Evolutionary conservation across 352 stramenopile genomes (phyloP), one percentile per base, ranked within the genome.

Genomic region (Plasmopara muralis): DNA sequence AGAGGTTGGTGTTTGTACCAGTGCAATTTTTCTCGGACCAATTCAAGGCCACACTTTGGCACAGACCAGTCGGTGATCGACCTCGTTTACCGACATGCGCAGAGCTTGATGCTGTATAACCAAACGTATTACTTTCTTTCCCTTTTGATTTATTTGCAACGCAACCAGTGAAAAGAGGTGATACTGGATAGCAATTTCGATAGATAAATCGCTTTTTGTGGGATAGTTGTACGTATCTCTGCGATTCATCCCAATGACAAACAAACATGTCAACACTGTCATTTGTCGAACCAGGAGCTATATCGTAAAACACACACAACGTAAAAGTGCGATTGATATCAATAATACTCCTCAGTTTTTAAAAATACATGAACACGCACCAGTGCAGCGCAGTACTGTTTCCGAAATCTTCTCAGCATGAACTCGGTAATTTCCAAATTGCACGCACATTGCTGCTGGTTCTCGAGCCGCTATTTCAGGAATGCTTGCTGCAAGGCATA

Each of bases 351-450:
- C 37, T 18, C 6, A 41, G 37, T 10, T 10, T 43, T 16, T 12
- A 35, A 35, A 38, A 35, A 0, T 30, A n/a, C 31, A 40, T 16
- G 9, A 34, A 43, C 9, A 76, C 68, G 15, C 55, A 93, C 83
- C 83, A 50, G 73, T 79, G 45, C 80, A 93, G 2, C 83, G 74
- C 33, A 93, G 48, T 39, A 93, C 79, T 0, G 73, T 87, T 38
- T 87, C 68, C 0, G 81, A 85, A 4, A 93, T 58, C 35, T 70
- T 72, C 41, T 91, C 78, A 6, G 81, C 81, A 15, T 60, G 56
- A 5, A 72, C 71, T 46, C 66, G 63, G 6, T 54, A 64, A 7
- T 47, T 12, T 15, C 83, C 83, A 71, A 93, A 93, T 52, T 87
- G 76, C 13, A 93, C 79, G 55, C 84, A 87, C 2, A 93, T 52